These are phyloP conservation scores for Hypomyces perniciosus DNA, from an alignment of 2,329 filamentous ascomycete species.

Conservation along the genomic window DNA sequence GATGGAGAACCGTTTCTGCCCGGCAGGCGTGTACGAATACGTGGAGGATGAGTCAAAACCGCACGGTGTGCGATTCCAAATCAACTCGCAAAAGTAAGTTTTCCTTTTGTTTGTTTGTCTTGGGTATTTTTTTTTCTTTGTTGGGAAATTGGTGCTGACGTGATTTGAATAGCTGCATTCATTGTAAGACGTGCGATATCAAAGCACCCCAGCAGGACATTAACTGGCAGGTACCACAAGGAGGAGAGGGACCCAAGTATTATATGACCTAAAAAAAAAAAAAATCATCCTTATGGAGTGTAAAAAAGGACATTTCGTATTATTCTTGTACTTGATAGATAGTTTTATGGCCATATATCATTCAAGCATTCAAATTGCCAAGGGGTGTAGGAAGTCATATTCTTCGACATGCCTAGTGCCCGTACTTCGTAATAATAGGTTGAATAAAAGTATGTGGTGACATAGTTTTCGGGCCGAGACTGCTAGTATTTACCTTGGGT, in stretches of 20 bases:
- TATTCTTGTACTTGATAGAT: not conserved
- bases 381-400: too few relatives aligned
- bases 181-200: conserved; percentile 99
- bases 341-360: not conserved
- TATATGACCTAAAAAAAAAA: conserved; percentile 51
- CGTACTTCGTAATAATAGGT: too few relatives aligned
- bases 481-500: too few relatives aligned
- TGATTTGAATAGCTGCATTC: conserved; percentile 67
- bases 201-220: conserved; percentile 96
- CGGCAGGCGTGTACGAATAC: conserved; percentile 96
- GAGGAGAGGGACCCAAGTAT: conserved; percentile 72
- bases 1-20: conserved; percentile 93
- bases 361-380: not conserved
- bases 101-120: not conserved
- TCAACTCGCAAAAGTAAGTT: conserved; percentile 93
- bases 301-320: not conserved
- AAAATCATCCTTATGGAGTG: not conserved
- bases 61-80: conserved; percentile 90
- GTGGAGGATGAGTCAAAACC: conserved; percentile 85
- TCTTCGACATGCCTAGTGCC: too few relatives aligned
- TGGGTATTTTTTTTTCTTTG: not conserved
- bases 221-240: conserved; percentile 93
- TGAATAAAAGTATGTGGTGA: too few relatives aligned
- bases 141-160: conserved; percentile 1
- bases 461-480: too few relatives aligned